These are phyloP conservation scores for Persicaria tinctoria DNA, from an alignment of 148 eudicot species.

Conservation along the genomic window DNA sequence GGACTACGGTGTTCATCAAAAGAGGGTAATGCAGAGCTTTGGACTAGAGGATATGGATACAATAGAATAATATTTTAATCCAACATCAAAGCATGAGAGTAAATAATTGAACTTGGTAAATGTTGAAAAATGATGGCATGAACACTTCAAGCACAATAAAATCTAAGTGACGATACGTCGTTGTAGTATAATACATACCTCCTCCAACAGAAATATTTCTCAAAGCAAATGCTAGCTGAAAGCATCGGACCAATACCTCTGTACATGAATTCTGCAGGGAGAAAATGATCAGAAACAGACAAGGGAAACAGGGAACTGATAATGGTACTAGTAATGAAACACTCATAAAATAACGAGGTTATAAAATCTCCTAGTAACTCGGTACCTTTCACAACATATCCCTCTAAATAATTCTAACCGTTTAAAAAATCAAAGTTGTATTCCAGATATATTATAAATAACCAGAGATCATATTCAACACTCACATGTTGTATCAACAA, in stretches of 20 bases:
- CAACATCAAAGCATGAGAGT: neutral
- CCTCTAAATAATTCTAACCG: neutral
- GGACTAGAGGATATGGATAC: neutral
- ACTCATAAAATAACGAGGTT: neutral
- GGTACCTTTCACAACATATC: neutral
- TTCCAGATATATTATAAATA: neutral
- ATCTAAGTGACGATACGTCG: neutral
- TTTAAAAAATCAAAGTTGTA: neutral
- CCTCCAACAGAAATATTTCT: slow-evolving; percentile 59
- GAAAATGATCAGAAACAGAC: slow-evolving; percentile 12
- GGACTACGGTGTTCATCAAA: neutral
- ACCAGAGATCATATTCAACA: neutral
- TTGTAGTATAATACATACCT: slow-evolving; percentile 19
- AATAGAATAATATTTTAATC: neutral
- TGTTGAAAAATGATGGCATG: neutral
- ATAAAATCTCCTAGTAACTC: neutral
- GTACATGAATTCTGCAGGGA: slow-evolving; percentile 63
- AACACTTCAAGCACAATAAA: neutral
- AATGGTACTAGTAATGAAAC: neutral
- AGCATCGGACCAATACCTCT: slow-evolving; percentile 79
- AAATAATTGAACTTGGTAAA: neutral
- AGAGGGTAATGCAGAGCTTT: neutral
- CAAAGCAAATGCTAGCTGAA: slow-evolving; percentile 93
- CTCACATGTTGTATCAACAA: neutral
- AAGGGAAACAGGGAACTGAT: neutral